These are phyloP conservation scores for Parasarocladium wereldwijsianum DNA, from an alignment of 2,329 filamentous ascomycete species.

Conservation along the genomic window DNA sequence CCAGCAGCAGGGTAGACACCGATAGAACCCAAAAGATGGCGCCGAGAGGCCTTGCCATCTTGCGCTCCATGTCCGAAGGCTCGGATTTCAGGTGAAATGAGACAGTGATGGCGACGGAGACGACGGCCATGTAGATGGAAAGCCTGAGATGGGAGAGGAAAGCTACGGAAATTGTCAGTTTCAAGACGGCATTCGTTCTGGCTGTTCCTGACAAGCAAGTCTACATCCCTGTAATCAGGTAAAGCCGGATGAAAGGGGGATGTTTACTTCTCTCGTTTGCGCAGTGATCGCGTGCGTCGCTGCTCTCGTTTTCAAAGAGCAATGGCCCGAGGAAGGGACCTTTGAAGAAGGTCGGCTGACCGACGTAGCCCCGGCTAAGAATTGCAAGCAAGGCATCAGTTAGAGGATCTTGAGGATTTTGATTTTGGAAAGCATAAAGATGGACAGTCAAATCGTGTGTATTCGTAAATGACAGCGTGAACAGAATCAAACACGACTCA, in stretches of 20 bases:
- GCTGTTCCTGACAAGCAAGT: no score
- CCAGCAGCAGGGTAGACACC: slow-evolving; percentile 59
- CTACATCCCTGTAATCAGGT: background rate
- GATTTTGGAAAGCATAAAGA: no score
- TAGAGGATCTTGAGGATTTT: no score
- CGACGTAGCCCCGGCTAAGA: slow-evolving; percentile 11
- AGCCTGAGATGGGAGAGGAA: slow-evolving; percentile 89
- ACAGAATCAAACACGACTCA: no score
- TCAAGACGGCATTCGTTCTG: background rate
- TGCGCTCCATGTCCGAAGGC: slow-evolving; percentile 55
- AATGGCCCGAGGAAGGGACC: slow-evolving; percentile 52
- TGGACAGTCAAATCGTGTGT: no score
- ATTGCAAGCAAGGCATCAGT: no score
- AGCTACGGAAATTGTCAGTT: slow-evolving; percentile 19
- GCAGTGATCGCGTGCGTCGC: slow-evolving; percentile 64
- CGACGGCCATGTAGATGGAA: slow-evolving; percentile 79
- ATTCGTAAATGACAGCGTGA: no score
- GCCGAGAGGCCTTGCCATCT: slow-evolving; percentile 71
- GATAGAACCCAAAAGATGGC: slow-evolving; percentile 77
- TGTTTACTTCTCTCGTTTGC: slow-evolving; percentile 57
- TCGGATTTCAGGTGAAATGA: slow-evolving; percentile 78
- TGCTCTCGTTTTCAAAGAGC: slow-evolving; percentile 59
- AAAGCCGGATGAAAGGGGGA: background rate
- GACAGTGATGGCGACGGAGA: slow-evolving; percentile 77
- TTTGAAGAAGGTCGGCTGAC: slow-evolving; percentile 34